Base-by-base conservation (phyloP, 2,329 filamentous ascomycete genomes). In the Ceratocystis destructans region DNA sequence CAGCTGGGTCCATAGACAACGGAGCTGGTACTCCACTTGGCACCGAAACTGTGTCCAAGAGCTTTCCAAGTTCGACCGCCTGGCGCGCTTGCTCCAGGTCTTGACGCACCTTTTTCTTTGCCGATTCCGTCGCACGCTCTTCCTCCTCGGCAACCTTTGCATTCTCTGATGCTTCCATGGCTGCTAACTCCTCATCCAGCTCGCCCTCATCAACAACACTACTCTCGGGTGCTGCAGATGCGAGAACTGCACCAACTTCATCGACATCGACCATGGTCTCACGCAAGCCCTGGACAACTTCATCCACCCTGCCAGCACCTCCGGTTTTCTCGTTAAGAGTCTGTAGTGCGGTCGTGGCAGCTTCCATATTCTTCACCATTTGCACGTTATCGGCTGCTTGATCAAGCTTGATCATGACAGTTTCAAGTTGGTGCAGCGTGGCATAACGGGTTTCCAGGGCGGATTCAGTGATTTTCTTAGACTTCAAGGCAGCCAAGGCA, bases 171-270 rank as follows among this genome's bases (percentile, higher is more conserved):
- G 73, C 78, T 75, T 92, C 86, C 77, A 99, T 78, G 2, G 81
- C 86, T 70, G 88, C 87, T 61, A 97, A 80, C 77, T 96, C 93
- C 68, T 93, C 88, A 70, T 96, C 91, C 66, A 97, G 84, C 74
- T 95, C 92, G 22, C 73, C 81, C 72, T 96, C 92, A 73, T 96
- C 90, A 41, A 96, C 79, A 0, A 74, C 75, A 50, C 71, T 73
- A 15, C 76, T 77, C 12, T 77, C 79, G 5, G 73, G 71, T 5
- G 37, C 65, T 5, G 76, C 75, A 70, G 94, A 90, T 64, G 86
- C 85, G 69, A 97, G 82, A 50, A 93, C 86, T 66, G 82, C 83
- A 33, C 85, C 84, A 25, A 97, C 83, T 76, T 97, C 93, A 72
- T 96, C 91, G 28, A 87, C 85, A 71, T 87, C 85, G 64, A 78